phyloP scores from a whole-genome alignment of 495 filamentous ascomycete genomes.

The Aspergillus incahuasiensis region DNA sequence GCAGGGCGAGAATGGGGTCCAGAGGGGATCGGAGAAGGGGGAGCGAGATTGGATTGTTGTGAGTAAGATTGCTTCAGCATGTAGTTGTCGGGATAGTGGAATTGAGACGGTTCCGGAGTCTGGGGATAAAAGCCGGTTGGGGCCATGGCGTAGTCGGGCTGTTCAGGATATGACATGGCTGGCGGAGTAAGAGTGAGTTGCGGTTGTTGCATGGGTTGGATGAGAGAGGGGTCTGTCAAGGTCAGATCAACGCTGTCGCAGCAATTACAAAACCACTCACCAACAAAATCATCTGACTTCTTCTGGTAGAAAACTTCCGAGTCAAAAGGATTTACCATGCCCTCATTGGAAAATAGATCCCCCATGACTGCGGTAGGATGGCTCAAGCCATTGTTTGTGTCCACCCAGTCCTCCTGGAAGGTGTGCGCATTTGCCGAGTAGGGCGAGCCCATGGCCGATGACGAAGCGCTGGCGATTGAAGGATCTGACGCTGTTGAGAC shows the following conservation, averaged over 20 bases:
- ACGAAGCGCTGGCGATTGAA: constrained; percentile 65
- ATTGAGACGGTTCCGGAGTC: constrained; percentile 33
- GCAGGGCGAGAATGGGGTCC: constrained; percentile 32
- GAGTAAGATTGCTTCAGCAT: constrained; percentile 24
- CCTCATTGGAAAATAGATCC: constrained; percentile 52
- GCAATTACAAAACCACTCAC: constrained; percentile 57
- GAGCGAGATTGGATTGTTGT: constrained; percentile 24
- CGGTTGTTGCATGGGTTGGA: constrained; percentile 40
- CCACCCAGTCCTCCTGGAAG: constrained; percentile 57
- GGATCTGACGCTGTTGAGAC: constrained; percentile 71
- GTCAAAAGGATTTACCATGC: constrained; percentile 30
- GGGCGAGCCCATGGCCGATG: constrained; percentile 79
- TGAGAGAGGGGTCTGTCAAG: constrained; percentile 54
- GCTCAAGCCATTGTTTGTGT: constrained; percentile 57
- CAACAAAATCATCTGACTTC: constrained; percentile 65
- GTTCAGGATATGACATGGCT: constrained; percentile 33
- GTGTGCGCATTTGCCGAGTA: constrained; percentile 60
- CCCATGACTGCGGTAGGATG: constrained; percentile 65
- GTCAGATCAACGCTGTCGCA: constrained; percentile 9
- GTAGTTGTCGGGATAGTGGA: constrained; percentile 26
- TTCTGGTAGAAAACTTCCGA: constrained; percentile 48
- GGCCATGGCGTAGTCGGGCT: constrained; percentile 22
- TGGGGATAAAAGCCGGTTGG: constrained; percentile 28
- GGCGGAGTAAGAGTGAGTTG: constrained; percentile 29
- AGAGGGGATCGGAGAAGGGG: constrained; percentile 36